A percentile compares a stretch with the other conserved stretches of the same genome.
Evolutionary conservation across 148 eudicot genomes (phyloP).

Genomic region (Polygonum aviculare): DNA sequence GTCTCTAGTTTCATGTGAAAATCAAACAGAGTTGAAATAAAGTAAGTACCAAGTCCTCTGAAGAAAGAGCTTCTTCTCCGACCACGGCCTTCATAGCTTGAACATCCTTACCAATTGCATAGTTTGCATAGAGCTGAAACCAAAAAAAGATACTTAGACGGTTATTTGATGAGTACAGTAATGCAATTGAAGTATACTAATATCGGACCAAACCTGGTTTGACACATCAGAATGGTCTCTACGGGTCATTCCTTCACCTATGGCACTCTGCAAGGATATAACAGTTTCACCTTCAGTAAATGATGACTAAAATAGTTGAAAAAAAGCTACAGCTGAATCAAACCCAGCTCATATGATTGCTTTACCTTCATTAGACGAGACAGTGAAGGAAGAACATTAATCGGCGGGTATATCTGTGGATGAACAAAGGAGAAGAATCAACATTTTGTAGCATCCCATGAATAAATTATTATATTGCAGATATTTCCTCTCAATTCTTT

Average conservation of each 20-base stretch:
- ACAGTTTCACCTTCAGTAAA: not conserved
- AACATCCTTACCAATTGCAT: slow-evolving; percentile 98
- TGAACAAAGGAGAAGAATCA: slow-evolving; percentile 2
- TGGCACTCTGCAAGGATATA: slow-evolving; percentile 71
- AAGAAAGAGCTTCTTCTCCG: slow-evolving; percentile 99
- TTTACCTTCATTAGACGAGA: slow-evolving; percentile 96
- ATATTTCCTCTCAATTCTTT: not conserved
- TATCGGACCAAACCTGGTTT: slow-evolving; percentile 51
- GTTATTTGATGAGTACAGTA: not conserved
- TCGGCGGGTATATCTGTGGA: slow-evolving; percentile 92
- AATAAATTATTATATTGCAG: not conserved
- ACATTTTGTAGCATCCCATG: not conserved
- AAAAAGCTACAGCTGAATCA: not conserved
- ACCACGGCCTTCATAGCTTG: slow-evolving; percentile 99
- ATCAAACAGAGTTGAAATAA: not conserved
- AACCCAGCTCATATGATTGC: not conserved
- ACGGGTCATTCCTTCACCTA: slow-evolving; percentile 99
- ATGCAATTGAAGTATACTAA: not conserved
- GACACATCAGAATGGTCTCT: slow-evolving; percentile 98
- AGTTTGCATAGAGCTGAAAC: slow-evolving; percentile 87
- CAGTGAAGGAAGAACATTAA: slow-evolving; percentile 94
- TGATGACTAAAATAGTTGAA: not conserved
- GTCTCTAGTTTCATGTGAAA: not conserved
- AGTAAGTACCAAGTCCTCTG: slow-evolving; percentile 78
- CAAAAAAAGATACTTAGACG: not conserved